Evolutionary conservation across 257 asterid species (phyloP), one percentile per base, ranked within the genome.

Genomic region (Solanum dulcamara): DNA sequence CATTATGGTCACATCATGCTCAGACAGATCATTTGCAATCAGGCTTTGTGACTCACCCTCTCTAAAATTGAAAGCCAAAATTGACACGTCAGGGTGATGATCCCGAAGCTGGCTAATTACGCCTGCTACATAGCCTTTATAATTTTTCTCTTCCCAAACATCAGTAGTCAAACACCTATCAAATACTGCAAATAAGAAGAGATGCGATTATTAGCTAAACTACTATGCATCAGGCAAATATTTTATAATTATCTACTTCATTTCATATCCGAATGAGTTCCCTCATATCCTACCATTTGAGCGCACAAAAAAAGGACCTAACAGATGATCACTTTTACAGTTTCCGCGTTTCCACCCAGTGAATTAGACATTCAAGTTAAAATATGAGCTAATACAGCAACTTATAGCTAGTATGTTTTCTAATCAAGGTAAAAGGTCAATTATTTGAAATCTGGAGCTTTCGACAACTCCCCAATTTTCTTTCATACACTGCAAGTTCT

Each of bases 121-220:
- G 26, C 88, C 87, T 44, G 88, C 88, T 28, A 90, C 89, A 48
- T 91, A 89, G 40, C 40, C 88, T 80, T 85, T 88, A 71, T 89
- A 92, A 84, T 90, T 91, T 7, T 84, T 85, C 12, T 87, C 90
- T 50, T 89, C 90, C 83, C 85, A 26, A 26, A 62, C 86, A 86
- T 91, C 85, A 40, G 89, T 72, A 46, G 94, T 86, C 68, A 93
- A 93, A 89, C 98, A 91, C 90, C 94, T 90, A 86, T 92, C 93
- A 33, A 93, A 94, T 40, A 94, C 98, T 94, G 85, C 91, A 90
- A 80, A 81, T 26, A 77, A 46, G 40, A 26, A 46, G 17, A 77
- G 40, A 77, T 74, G 82, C 67, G n/a, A 32, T 44, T 79, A 24
- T 20, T 13, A 75, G 33, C 83, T 84, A 38, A 67, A 77, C 37